Conservation (phyloP, 2,329 filamentous ascomycete genomes). For the Sphaerulina vaccinii region DNA sequence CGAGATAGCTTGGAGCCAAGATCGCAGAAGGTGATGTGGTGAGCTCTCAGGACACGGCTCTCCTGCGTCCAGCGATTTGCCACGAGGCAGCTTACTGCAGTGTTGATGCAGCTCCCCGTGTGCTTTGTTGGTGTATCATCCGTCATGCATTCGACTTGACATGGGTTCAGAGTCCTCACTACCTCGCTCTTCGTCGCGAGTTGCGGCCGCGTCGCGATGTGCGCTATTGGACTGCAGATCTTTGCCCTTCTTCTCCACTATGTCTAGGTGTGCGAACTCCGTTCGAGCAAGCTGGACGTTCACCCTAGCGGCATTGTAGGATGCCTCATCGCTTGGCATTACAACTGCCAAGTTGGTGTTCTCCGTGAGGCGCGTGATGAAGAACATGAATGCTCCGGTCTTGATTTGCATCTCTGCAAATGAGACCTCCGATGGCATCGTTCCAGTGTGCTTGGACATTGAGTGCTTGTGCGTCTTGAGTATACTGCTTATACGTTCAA, state of each 20-base stretch:
- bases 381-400: conserved; percentile 80
- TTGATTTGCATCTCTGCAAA: conserved; percentile 81
- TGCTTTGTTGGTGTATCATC: conserved; percentile 12
- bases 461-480: conserved; percentile 97
- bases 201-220: conserved; percentile 10
- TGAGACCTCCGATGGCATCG: conserved; percentile 77
- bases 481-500: conserved; percentile 94
- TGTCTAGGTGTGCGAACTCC: conserved; percentile 68
- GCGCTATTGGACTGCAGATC: conserved; percentile 22
- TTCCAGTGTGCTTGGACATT: conserved; percentile 69
- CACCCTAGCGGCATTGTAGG: conserved; percentile 85
- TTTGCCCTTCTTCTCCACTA: conserved; percentile 39
- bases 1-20: too few species aligned
- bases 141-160: conserved; percentile 18
- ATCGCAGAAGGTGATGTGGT: too few species aligned
- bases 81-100: too few species aligned
- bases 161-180: conserved; percentile 21
- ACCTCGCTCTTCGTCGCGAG: conserved; percentile 19
- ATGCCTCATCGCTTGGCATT: conserved; percentile 83
- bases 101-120: too few species aligned
- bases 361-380: conserved; percentile 91
- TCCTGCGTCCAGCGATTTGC: too few species aligned
- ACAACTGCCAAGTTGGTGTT: conserved; percentile 96
- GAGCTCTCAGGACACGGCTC: too few species aligned
- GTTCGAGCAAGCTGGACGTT: conserved; percentile 85